Evolutionary conservation across 257 asterid genomes (phyloP).

Genomic region (Solanum clarkiae): DNA sequence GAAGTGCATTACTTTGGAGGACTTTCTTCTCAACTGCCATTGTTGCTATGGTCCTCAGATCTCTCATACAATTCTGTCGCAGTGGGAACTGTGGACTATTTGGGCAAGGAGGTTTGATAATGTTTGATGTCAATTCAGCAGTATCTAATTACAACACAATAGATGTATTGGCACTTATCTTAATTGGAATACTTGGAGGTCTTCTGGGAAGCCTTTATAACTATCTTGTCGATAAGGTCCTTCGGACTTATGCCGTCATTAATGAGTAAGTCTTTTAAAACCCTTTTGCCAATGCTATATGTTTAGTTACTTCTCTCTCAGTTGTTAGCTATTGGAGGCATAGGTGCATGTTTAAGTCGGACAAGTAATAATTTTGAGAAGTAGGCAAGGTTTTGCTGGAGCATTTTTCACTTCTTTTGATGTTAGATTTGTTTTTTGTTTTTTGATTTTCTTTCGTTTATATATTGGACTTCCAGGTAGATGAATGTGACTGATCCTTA

Average conservation of each 20-base stretch:
- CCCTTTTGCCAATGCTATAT: background rate
- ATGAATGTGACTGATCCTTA: background rate
- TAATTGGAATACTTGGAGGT: slow-evolving; percentile 85
- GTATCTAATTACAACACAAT: slow-evolving; percentile 46
- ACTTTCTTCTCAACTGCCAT: slow-evolving; percentile 97
- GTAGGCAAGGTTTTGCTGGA: background rate
- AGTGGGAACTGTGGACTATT: slow-evolving; percentile 81
- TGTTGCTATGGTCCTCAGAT: slow-evolving; percentile 80
- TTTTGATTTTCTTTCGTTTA: background rate
- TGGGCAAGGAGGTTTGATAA: slow-evolving; percentile 92
- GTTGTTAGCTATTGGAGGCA: background rate
- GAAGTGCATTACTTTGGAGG: slow-evolving; percentile 99
- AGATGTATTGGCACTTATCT: slow-evolving; percentile 71
- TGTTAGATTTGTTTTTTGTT: background rate
- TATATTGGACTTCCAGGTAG: background rate
- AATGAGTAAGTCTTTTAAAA: slow-evolving; percentile 51
- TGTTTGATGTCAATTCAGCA: slow-evolving; percentile 67
- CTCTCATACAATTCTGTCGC: slow-evolving; percentile 55
- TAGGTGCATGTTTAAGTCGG: background rate
- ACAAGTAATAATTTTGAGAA: background rate
- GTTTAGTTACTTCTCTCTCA: background rate
- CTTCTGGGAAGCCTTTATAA: slow-evolving; percentile 78
- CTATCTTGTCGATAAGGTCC: slow-evolving; percentile 82
- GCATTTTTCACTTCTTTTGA: background rate
- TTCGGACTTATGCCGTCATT: slow-evolving; percentile 60